Base-by-base conservation (phyloP, 306 rosid species). In the Fragaria iinumae region DNA sequence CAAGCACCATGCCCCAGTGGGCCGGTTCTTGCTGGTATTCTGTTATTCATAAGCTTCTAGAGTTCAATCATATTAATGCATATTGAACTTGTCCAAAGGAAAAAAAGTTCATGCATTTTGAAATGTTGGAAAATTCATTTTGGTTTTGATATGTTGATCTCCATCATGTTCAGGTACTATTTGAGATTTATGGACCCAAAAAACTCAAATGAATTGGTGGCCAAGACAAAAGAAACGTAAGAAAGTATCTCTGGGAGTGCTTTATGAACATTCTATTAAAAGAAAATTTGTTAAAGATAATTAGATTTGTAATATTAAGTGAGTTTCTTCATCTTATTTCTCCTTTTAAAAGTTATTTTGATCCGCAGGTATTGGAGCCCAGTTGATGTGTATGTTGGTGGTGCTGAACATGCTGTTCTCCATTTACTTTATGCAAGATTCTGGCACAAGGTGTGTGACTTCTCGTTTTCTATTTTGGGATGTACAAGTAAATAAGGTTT, bases 1-100 rank as follows among this genome's bases (percentile, higher is more conserved):
- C 97, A 78, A 95, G 86, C 83, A 92, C 98, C 73, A 95, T 92
- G 98, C 98, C 98, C 11, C 98, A 95, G 69, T 92, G 98, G 98
- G 98, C 98, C 79, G 98, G 98, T 83, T 95, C 98, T 74, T 95
- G 98, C 89, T 95, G 98, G 98, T 95, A 84, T 82, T 81, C 52
- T 77, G 67, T 68, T 76, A 21, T 32, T 67, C 71, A 82, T 71
- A 80, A 55, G 55, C 75, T 78, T 85, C 36, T 52, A 39, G 44
- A 68, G 68, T 20, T 43, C 67, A 52, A 3, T 50, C 45, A 2
- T 44, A 23, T 73, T 78, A 39, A 23, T 57, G 29, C 56, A 57
- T 4, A 45, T 64, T 27, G 16, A 39, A 39, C 44, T 39, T 39
- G 9, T 39, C 44, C 44, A 39, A 5, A 39, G 44, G 5, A 39